Conservation (phyloP, 1,284 basidiomycete species). For the Malassezia japonica region DNA sequence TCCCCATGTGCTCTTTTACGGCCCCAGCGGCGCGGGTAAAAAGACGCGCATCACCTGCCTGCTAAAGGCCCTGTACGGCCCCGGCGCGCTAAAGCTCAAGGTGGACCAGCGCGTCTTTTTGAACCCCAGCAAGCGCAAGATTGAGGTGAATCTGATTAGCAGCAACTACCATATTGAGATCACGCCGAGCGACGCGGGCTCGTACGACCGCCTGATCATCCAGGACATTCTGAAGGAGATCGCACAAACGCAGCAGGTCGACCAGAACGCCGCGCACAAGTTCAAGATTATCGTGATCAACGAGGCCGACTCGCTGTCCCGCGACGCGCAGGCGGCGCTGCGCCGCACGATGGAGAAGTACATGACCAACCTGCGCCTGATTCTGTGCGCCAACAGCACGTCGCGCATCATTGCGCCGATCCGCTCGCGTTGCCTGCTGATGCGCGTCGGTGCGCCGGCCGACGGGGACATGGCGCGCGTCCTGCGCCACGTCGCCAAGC, state of each 20-base stretch:
- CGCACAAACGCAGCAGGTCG: conserved; percentile 96
- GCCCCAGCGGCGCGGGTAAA: conserved; percentile 92
- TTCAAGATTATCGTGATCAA: conserved; percentile 99
- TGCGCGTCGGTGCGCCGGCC: conserved; percentile 82
- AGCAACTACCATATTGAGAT: conserved; percentile 94
- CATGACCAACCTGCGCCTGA: conserved; percentile 92
- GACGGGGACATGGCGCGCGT: conserved; percentile 73
- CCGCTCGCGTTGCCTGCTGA: conserved; percentile 81
- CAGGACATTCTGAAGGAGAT: conserved; percentile 97
- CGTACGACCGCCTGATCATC: conserved; percentile 87
- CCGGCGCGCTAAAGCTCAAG: conserved; percentile 91
- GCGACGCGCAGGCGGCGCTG: conserved; percentile 92
- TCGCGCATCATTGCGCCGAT: conserved; percentile 95
- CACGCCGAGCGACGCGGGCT: conserved; percentile 94
- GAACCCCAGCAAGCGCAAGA: conserved; percentile 84
- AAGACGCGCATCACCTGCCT: conserved; percentile 82
- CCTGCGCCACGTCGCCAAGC: conserved; percentile 66
- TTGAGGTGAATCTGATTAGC: conserved; percentile 88
- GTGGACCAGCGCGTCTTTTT: conserved; percentile 96
- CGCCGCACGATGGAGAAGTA: conserved; percentile 97
- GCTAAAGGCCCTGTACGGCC: conserved; percentile 77
- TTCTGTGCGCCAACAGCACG: conserved; percentile 95
- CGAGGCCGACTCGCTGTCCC: conserved; percentile 84
- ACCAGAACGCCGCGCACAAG: conserved; percentile 82
- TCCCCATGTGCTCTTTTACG: conserved; percentile 95